Conservation (phyloP, 140 eudicot genomes). For the Ambrosia hybrid region DNA sequence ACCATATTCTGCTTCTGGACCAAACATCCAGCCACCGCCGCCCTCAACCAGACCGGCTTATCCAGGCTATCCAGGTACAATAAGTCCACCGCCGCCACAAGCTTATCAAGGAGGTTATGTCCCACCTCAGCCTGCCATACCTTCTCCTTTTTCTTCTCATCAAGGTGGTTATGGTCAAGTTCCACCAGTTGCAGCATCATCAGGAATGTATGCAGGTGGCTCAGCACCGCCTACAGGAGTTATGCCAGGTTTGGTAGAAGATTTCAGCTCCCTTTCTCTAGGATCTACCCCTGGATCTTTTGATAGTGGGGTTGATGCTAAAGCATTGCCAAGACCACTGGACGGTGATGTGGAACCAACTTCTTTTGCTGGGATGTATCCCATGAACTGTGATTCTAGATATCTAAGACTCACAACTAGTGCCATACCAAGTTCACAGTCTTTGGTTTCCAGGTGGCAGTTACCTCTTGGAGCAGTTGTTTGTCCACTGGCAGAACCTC, state of each 20-base stretch:
- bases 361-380: constrained; percentile 62
- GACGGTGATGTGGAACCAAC: constrained; percentile 93
- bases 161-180: constrained; percentile 54
- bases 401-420: constrained; percentile 80
- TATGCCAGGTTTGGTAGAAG: constrained; percentile 67
- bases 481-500: constrained; percentile 94
- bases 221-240: constrained; percentile 68
- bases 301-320: constrained; percentile 80
- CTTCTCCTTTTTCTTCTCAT: constrained; percentile 48
- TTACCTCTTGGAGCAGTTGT: constrained; percentile 99
- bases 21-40: constrained; percentile 55
- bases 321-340: constrained; percentile 78
- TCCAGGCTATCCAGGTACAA: constrained; percentile 56
- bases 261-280: constrained; percentile 79
- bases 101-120: constrained; percentile 51
- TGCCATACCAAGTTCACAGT: constrained; percentile 90
- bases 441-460: constrained; percentile 95
- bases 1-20: constrained; percentile 41
- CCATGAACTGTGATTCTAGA: constrained; percentile 82
- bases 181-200: constrained; percentile 47
- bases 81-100: constrained; percentile 52
- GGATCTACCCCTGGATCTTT: constrained; percentile 85
- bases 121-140: constrained; percentile 44
- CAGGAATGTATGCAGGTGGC: constrained; percentile 52
- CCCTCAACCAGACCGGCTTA: constrained; percentile 48